Conservation (phyloP, 305 asterid genomes). For the Fraxinus angustifolia region DNA sequence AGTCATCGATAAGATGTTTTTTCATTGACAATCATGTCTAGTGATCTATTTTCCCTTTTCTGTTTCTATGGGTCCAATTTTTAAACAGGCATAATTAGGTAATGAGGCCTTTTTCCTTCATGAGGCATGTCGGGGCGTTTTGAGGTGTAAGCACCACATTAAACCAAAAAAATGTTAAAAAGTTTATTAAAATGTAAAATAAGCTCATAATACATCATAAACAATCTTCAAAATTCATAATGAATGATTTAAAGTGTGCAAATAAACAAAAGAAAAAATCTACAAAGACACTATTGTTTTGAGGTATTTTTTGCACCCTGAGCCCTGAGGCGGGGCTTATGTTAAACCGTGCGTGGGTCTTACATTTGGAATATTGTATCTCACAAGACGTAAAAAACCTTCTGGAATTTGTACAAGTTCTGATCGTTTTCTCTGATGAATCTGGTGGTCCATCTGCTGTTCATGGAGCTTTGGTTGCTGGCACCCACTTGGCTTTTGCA, state of each 20-base stretch:
- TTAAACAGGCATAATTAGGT: background rate
- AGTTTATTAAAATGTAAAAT: background rate
- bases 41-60: background rate
- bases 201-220: background rate
- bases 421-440: background rate
- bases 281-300: background rate
- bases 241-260: background rate
- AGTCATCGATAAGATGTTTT: background rate
- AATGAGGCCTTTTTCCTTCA: background rate
- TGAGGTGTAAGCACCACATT: background rate
- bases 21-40: background rate
- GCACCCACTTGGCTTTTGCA: background rate
- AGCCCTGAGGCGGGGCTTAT: background rate
- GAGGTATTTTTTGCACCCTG: background rate
- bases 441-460: background rate
- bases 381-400: background rate
- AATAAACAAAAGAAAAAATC: background rate
- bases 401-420: background rate
- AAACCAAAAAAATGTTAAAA: background rate
- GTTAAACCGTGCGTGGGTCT: background rate
- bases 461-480: background rate
- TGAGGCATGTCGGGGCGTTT: background rate
- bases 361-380: background rate
- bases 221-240: background rate
- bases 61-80: background rate